Evolutionary conservation across 2,329 filamentous ascomycete genomes (phyloP), one percentile per base, ranked within the genome.

Genomic region (Fusarium redolens): DNA sequence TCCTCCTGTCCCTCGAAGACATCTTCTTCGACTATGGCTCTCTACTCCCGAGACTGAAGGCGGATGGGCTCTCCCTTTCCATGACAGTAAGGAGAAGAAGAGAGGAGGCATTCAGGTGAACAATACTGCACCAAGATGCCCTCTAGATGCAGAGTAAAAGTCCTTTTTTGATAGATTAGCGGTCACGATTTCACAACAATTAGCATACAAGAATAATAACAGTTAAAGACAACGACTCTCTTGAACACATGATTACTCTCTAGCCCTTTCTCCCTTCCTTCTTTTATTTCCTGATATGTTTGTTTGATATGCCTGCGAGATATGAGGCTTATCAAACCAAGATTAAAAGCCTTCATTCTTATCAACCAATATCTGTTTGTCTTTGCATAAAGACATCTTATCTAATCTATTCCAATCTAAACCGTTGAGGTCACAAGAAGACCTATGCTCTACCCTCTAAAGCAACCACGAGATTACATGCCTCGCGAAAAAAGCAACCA

Each of bases 71-170:
- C 82, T 97, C 81, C 94, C 94, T 2, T 96, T 95, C 83, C 91
- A 90, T 76, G 95, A 97, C 81, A 92, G 89, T 62, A 85, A 89
- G 62, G 92, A 96, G 86, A 93, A 93, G 88, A 97, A 97, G 89
- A 87, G 95, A 22, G 94, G 94, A 12, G 95, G 94, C 0, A 93
- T 97, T 73, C 95, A 97, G 84, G 94, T 97, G 5, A 89, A 97
- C 81, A 90, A 97, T 80, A 93, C 88, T 31, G 85, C 92, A 13
- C 94, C 94, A 3, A 89, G 91, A 56, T 93, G 92, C 45, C 91
- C 92, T 14, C 83, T 95, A 54, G 93, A 96, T 84, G 93, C 92
- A 0, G 93, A 96, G 81, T 96, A 89, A 78, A 58, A 48, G 61
- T 56, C 31, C 45, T n/a, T 37, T 28, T 37, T 64, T 66, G 47